These are phyloP conservation scores for Periconia sp. DNA, from an alignment of 2,329 filamentous ascomycete species.

Conservation along the genomic window DNA sequence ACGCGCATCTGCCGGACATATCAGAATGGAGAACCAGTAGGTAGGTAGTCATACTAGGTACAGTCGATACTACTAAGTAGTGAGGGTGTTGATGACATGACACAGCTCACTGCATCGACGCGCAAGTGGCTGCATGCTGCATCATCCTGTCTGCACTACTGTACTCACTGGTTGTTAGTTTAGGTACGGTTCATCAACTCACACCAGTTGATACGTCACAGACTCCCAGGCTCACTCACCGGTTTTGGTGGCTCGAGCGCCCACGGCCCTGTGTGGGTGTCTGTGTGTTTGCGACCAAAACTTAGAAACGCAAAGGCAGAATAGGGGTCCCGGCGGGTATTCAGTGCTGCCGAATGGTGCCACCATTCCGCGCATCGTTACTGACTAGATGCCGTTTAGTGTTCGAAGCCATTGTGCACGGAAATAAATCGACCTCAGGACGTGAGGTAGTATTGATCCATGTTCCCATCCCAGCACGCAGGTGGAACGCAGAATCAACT, in stretches of 20 bases:
- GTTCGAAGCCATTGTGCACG: no score
- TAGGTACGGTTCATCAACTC: background rate
- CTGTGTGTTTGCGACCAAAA: constrained; percentile 6
- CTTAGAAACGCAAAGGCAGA: background rate
- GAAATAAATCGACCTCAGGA: no score
- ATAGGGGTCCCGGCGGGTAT: no score
- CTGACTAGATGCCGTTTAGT: no score
- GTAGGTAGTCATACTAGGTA: background rate
- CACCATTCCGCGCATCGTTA: no score
- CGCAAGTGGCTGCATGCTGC: no score
- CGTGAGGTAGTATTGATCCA: no score
- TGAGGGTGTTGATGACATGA: background rate
- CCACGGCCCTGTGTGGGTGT: constrained; percentile 8
- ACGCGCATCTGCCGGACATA: background rate
- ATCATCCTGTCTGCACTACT: background rate
- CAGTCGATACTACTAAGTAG: no score
- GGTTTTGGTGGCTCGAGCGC: constrained; percentile 23
- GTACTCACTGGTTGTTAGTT: background rate
- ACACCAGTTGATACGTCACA: constrained; percentile 14
- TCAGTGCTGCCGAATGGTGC: no score
- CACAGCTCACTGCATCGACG: background rate
- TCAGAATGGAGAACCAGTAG: background rate
- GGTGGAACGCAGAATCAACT: no score
- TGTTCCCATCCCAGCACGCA: no score
- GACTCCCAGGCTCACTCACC: constrained; percentile 14